phyloP scores from a whole-genome alignment of 352 stramenopile genomes.

The Phytophthora ohioensis region DNA sequence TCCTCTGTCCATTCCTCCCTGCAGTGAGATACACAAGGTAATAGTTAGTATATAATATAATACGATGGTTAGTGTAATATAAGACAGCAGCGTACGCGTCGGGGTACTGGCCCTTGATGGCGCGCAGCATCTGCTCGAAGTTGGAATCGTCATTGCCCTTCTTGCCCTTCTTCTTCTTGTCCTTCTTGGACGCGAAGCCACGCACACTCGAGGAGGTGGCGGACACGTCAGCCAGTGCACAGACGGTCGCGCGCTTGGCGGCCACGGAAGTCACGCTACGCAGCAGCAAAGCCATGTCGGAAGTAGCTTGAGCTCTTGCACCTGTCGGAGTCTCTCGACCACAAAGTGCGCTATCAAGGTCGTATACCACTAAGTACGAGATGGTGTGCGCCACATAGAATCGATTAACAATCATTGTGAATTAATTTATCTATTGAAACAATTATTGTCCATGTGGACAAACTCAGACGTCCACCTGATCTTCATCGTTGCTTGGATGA shows the following conservation, averaged over 20 bases:
- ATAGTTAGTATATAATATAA: conserved; percentile 1
- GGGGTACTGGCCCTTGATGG: conserved; percentile 80
- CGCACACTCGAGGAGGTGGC: conserved; percentile 29
- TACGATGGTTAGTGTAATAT: background rate
- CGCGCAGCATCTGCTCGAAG: conserved; percentile 88
- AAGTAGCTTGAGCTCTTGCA: conserved; percentile 23
- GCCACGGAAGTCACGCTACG: conserved; percentile 39
- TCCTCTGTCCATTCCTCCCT: conserved; percentile 86
- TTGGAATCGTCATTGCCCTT: conserved; percentile 68
- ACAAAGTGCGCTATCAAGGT: conserved; percentile 23
- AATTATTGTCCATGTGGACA: background rate
- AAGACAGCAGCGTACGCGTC: conserved; percentile 57
- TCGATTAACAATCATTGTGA: conserved; percentile 10
- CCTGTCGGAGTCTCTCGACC: conserved; percentile 30
- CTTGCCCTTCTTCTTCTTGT: conserved; percentile 68
- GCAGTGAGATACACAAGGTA: background rate
- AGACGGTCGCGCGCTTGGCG: conserved; percentile 34
- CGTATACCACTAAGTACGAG: conserved; percentile 28
- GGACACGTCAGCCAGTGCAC: conserved; percentile 22
- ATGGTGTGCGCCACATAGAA: conserved; percentile 4
- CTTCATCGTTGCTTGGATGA: conserved; percentile 24
- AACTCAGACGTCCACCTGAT: conserved; percentile 27
- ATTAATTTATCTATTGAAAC: conserved; percentile 11
- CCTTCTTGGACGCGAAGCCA: conserved; percentile 62
- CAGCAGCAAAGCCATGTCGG: conserved; percentile 40